These are phyloP conservation scores for Bigelowiella natans DNA, from an alignment of 78 protist species.

Conservation along the genomic window DNA sequence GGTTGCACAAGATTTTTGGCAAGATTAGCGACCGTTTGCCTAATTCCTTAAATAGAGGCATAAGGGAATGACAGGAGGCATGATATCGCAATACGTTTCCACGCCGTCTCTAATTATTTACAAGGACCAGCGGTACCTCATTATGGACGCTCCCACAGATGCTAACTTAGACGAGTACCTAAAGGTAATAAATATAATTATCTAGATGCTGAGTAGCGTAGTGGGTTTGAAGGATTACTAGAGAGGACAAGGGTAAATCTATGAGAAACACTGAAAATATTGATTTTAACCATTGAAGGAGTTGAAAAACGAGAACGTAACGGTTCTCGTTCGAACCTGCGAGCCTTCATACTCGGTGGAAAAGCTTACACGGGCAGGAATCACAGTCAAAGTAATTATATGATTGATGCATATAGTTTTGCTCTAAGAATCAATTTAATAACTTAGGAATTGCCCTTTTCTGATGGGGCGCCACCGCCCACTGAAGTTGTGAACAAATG, in stretches of 20 bases:
- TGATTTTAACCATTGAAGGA: no score
- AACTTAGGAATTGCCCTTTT: neutral
- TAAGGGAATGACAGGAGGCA: neutral
- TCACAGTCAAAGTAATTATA: neutral
- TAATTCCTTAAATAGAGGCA: no score
- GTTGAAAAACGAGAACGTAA: neutral
- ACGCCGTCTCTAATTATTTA: neutral
- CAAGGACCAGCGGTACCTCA: neutral
- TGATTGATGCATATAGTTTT: no score
- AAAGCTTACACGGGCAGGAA: neutral
- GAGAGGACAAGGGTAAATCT: no score
- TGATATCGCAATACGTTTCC: neutral
- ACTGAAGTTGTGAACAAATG: neutral
- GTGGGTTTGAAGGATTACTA: no score
- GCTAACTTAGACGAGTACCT: neutral
- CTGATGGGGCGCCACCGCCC: slow-evolving; percentile 6
- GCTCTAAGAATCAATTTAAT: no score
- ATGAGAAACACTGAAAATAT: no score
- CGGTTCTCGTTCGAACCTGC: neutral
- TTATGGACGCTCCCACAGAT: slow-evolving; percentile 14
- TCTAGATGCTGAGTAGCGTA: neutral
- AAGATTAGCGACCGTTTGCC: no score
- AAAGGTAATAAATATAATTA: neutral
- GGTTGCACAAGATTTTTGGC: no score
- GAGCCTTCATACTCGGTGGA: neutral